Evolutionary conservation across 768 basidiomycete species (phyloP).

Genomic region (Suillus decipiens): DNA sequence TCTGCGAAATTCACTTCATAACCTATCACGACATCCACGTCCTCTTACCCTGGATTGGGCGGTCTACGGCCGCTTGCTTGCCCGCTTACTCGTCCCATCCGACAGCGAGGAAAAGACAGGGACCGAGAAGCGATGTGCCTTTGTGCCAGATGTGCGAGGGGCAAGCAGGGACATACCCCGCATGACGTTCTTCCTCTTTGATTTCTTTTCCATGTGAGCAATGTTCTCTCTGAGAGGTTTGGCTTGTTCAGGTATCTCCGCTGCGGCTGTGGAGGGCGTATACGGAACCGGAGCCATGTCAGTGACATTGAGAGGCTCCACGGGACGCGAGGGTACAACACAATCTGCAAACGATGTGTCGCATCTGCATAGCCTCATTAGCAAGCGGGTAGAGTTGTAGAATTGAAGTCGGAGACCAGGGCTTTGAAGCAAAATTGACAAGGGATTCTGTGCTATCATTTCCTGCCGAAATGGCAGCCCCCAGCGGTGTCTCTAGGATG

Average conservation of each 20-base stretch:
- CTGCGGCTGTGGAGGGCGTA: not conserved
- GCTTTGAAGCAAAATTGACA: not conserved
- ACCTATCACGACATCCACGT: not conserved
- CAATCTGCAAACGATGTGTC: not conserved
- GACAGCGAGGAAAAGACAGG: slow-evolving; percentile 9
- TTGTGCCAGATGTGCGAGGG: slow-evolving; percentile 13
- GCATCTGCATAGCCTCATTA: not conserved
- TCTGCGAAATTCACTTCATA: not conserved
- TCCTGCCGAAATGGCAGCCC: not conserved
- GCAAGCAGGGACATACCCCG: slow-evolving; percentile 18
- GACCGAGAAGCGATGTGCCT: slow-evolving; percentile 22
- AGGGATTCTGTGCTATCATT: not conserved
- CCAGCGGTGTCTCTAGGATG: not conserved
- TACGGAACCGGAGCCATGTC: slow-evolving; percentile 1
- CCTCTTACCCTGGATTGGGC: not conserved
- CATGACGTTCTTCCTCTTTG: slow-evolving; percentile 1
- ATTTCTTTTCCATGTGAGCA: not conserved
- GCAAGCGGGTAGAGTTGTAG: not conserved
- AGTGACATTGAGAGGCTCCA: not conserved
- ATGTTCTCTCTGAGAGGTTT: not conserved
- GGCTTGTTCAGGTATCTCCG: not conserved
- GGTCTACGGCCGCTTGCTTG: not conserved
- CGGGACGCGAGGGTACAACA: not conserved
- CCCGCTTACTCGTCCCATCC: not conserved
- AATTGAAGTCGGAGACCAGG: not conserved